phyloP scores from a whole-genome alignment of 768 basidiomycete genomes.

The Suillus americanus region DNA sequence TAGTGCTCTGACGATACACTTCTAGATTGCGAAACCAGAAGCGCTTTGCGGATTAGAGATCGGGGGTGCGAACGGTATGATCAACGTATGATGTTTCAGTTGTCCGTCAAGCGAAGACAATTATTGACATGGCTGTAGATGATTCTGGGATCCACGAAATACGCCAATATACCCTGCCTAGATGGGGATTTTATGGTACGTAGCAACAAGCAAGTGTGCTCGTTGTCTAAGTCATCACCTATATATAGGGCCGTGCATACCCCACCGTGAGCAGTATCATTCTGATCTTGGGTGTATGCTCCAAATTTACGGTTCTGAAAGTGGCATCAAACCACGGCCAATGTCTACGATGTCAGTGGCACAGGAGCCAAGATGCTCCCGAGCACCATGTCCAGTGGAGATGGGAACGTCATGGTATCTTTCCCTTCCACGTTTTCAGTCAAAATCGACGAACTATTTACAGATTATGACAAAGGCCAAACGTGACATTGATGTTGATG shows the following conservation, averaged over 20 bases:
- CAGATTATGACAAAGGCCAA: conserved; percentile 45
- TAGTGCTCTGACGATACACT: conserved; percentile 2
- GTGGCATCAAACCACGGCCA: conserved; percentile 33
- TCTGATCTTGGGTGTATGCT: conserved; percentile 13
- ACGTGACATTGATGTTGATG: conserved; percentile 43
- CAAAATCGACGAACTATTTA: conserved; percentile 10
- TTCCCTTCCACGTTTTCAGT: neutral
- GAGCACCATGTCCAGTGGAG: conserved; percentile 35
- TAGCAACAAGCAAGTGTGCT: neutral
- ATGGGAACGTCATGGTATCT: conserved; percentile 36
- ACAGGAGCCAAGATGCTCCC: conserved; percentile 32
- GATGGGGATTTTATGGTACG: conserved; percentile 46
- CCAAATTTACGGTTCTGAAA: conserved; percentile 10
- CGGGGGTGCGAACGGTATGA: conserved; percentile 47
- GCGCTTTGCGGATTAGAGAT: conserved; percentile 41
- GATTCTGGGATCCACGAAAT: conserved; percentile 34
- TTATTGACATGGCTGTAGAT: conserved; percentile 26
- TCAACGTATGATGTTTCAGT: conserved; percentile 29
- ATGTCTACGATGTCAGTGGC: conserved; percentile 27
- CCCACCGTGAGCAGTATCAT: conserved; percentile 22
- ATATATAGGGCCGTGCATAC: conserved; percentile 35
- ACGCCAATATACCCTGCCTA: conserved; percentile 39
- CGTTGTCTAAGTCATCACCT: conserved; percentile 8
- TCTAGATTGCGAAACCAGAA: conserved; percentile 31
- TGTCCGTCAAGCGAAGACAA: neutral